Conservation (phyloP, 1,139 yeast species). For the Debaryomyces psychrophilus region DNA sequence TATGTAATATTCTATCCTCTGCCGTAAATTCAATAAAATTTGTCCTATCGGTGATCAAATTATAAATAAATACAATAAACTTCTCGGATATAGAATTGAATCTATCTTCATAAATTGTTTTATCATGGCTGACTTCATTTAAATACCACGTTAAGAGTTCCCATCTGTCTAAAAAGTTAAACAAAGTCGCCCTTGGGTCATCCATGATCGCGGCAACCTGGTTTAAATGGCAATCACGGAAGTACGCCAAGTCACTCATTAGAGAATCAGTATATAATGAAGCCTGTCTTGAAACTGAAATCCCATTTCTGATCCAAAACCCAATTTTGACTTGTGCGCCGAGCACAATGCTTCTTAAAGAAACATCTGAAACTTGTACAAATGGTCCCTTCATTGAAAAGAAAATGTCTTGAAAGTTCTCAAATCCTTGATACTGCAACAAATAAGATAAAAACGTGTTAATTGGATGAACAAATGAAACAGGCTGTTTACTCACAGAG, state of each 20-base stretch:
- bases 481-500: conserved; percentile 50
- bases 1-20: conserved; percentile 27
- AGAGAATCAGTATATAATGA: conserved; percentile 34
- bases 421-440: conserved; percentile 35
- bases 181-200: conserved; percentile 43
- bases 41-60: conserved; percentile 57
- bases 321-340: conserved; percentile 78
- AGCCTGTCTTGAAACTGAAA: conserved; percentile 53
- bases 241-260: conserved; percentile 40
- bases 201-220: conserved; percentile 57
- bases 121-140: conserved; percentile 35
- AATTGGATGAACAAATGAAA: conserved; percentile 62
- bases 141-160: conserved; percentile 58
- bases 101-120: conserved; percentile 62
- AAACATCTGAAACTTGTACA: conserved; percentile 53
- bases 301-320: conserved; percentile 89
- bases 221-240: conserved; percentile 57
- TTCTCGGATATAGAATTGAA: conserved; percentile 54
- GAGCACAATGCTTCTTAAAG: conserved; percentile 65
- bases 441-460: conserved; percentile 54
- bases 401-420: conserved; percentile 21
- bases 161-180: conserved; percentile 62
- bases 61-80: conserved; percentile 58
- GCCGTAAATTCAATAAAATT: conserved; percentile 38
- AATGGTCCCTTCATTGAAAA: conserved; percentile 29